These are phyloP conservation scores for Coniella vitis DNA, from an alignment of 2,329 filamentous ascomycete genomes.

Conservation along the genomic window DNA sequence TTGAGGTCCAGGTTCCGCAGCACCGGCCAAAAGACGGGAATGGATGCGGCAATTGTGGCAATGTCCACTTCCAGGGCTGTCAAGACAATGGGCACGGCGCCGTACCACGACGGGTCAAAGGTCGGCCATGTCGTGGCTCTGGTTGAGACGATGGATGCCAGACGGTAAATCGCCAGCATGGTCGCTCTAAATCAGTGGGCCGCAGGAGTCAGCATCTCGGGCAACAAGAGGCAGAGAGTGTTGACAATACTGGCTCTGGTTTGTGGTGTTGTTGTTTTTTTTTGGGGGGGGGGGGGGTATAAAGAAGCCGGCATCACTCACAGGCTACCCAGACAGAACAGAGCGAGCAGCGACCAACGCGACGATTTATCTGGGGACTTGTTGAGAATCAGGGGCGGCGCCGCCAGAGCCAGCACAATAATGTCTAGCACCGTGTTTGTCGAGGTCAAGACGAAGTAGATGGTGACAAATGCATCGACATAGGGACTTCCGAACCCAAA, in stretches of 20 bases:
- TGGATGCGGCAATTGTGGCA: conserved; percentile 5
- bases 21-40: conserved; percentile 15
- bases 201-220: neutral
- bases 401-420: conserved; percentile 25
- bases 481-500: conserved; percentile 27
- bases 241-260: no score
- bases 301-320: conserved; percentile 16
- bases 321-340: conserved; percentile 27
- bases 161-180: conserved; percentile 26
- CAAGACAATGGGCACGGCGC: conserved; percentile 26
- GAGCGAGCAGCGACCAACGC: conserved; percentile 22
- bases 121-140: conserved; percentile 27
- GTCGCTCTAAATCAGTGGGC: conserved; percentile 20
- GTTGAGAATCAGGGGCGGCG: conserved; percentile 24
- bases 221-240: no score
- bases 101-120: conserved; percentile 31
- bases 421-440: conserved; percentile 28
- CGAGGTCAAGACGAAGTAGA: conserved; percentile 24
- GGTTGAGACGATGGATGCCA: conserved; percentile 24
- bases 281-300: no score
- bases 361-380: conserved; percentile 22
- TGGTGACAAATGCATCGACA: conserved; percentile 21
- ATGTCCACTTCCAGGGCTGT: conserved; percentile 28
- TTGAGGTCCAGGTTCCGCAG: conserved; percentile 13
- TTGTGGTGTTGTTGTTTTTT: no score